Evolutionary conservation across 345 rosid species (phyloP).

Genomic region (Rhodamnia argentea): DNA sequence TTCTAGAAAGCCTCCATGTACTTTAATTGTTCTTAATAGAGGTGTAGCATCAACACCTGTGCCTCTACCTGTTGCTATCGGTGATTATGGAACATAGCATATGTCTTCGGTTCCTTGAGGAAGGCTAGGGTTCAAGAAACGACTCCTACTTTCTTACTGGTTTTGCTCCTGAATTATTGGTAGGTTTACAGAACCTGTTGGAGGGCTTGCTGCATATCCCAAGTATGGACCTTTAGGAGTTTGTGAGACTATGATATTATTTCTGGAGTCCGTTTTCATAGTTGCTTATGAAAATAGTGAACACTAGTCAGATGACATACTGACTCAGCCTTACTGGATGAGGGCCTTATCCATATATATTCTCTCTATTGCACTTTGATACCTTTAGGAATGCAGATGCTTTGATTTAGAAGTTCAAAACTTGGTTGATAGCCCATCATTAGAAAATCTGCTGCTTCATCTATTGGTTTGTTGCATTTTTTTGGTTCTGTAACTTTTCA

Average conservation of each 20-base stretch:
- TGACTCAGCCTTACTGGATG: not conserved
- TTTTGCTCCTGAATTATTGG: not conserved
- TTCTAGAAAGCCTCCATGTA: not conserved
- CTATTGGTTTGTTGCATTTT: not conserved
- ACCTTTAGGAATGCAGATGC: not conserved
- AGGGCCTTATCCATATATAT: not conserved
- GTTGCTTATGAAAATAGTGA: not conserved
- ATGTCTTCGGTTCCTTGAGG: not conserved
- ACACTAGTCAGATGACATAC: not conserved
- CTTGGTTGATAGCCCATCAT: not conserved
- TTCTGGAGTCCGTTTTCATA: not conserved
- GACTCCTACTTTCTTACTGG: not conserved
- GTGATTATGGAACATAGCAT: not conserved
- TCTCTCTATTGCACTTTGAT: not conserved
- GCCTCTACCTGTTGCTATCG: not conserved
- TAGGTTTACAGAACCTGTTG: not conserved
- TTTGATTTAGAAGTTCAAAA: not conserved
- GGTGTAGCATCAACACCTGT: not conserved
- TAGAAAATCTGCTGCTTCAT: not conserved
- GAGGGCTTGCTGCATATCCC: not conserved
- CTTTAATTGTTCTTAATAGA: not conserved
- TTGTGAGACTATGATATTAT: not conserved
- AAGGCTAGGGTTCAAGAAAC: not conserved
- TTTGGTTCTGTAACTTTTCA: not conserved
- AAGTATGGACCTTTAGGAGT: not conserved